A percentile compares a stretch with the other conserved stretches of the same genome.
Evolutionary conservation across 2,329 filamentous ascomycete genomes (phyloP).

Genomic region (Neodidymelliopsis sp.): DNA sequence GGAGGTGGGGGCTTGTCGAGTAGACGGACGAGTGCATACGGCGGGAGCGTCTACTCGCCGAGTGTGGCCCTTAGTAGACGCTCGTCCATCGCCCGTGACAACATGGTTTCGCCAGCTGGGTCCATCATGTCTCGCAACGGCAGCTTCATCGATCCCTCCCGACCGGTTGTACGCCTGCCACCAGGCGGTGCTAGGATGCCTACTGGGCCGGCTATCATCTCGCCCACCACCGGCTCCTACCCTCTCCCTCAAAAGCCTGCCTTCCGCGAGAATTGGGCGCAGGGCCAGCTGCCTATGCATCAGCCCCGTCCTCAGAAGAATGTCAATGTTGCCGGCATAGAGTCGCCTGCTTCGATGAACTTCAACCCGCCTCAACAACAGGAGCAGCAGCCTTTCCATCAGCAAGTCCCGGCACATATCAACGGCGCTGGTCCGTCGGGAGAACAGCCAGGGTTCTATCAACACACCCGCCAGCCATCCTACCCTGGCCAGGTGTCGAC

Average conservation of each 20-base stretch:
- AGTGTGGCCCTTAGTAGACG: conserved; percentile 88
- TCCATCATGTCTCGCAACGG: conserved; percentile 75
- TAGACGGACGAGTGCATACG: conserved; percentile 82
- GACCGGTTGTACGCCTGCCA: conserved; percentile 84
- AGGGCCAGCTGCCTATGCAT: conserved; percentile 77
- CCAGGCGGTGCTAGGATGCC: conserved; percentile 60
- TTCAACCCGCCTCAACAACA: conserved; percentile 68
- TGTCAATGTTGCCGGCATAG: conserved; percentile 91
- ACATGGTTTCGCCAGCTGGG: conserved; percentile 79
- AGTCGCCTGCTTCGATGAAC: conserved; percentile 74
- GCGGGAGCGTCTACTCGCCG: conserved; percentile 82
- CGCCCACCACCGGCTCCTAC: conserved; percentile 50
- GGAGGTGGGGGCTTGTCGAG: conserved; percentile 71
- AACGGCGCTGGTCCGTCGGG: conserved; percentile 62
- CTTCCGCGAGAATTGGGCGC: conserved; percentile 65
- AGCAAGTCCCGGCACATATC: conserved; percentile 85
- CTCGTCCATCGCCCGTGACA: conserved; percentile 77
- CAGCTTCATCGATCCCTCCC: conserved; percentile 63
- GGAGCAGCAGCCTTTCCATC: conserved; percentile 88
- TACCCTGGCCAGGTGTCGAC: conserved; percentile 74
- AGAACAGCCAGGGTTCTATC: conserved; percentile 56
- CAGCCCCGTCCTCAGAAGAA: conserved; percentile 95
- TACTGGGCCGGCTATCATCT: conserved; percentile 38
- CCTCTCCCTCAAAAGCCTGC: conserved; percentile 62
- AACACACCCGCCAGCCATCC: conserved; percentile 72